Percentiles rank a stretch among this genome's conserved stretches.
phyloP scores from a whole-genome alignment of 805 yeast species.

The Tetrapisispora namnaoensis region DNA sequence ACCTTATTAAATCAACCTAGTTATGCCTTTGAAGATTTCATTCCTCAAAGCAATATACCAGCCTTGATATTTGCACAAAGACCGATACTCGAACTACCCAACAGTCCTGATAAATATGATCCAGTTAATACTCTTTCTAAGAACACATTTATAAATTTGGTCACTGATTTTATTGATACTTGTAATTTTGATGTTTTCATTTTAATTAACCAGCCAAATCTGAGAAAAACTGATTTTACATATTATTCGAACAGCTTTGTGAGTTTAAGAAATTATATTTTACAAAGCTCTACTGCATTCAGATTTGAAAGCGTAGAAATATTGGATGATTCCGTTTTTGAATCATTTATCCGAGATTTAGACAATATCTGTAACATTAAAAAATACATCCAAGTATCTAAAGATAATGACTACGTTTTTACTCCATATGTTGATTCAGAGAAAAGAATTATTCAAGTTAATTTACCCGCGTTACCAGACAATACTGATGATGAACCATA shows the following conservation, averaged over 20 bases:
- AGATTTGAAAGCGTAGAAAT: constrained; percentile 43
- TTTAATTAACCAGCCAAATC: constrained; percentile 45
- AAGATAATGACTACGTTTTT: constrained; percentile 35
- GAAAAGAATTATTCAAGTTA: constrained; percentile 51
- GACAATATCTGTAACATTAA: constrained; percentile 20
- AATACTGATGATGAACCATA: constrained; percentile 11
- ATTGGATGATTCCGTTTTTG: constrained; percentile 14
- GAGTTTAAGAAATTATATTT: constrained; percentile 40
- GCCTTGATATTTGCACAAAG: not conserved
- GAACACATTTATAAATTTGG: constrained; percentile 23
- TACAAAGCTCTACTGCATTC: constrained; percentile 50
- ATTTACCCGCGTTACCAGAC: constrained; percentile 42
- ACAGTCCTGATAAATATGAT: constrained; percentile 9
- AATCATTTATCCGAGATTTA: constrained; percentile 12
- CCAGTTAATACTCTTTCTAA: constrained; percentile 12
- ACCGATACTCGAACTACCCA: not conserved
- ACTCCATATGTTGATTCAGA: constrained; percentile 54
- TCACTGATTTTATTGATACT: constrained; percentile 26
- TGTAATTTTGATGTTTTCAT: constrained; percentile 52
- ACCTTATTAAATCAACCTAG: not conserved
- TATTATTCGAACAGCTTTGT: constrained; percentile 35
- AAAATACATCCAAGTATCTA: constrained; percentile 15
- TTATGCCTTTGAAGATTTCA: not conserved
- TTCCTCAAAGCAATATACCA: constrained; percentile 2
- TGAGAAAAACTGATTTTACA: constrained; percentile 38